A percentile compares a stretch with the other conserved stretches of the same genome.
These are phyloP conservation scores for Solanum virginianum DNA, from an alignment of 257 asterid species.

Conservation along the genomic window DNA sequence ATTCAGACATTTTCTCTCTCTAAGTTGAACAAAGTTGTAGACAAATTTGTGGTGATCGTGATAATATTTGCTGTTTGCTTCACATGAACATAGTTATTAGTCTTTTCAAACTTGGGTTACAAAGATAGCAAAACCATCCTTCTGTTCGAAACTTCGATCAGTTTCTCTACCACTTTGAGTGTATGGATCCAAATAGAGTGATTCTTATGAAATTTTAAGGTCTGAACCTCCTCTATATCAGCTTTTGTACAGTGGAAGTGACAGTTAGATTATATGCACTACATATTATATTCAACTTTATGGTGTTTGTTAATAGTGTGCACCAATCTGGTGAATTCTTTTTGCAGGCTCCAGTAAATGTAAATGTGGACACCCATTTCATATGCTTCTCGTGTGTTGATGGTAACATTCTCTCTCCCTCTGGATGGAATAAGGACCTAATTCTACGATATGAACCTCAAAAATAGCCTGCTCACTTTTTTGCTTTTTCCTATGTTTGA, in stretches of 20 bases:
- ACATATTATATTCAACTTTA: background rate
- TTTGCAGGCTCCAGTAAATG: slow-evolving; percentile 65
- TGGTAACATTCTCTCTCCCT: background rate
- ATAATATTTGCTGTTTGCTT: background rate
- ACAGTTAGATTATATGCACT: background rate
- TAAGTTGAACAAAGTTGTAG: background rate
- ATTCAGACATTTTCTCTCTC: background rate
- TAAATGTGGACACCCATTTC: slow-evolving; percentile 64
- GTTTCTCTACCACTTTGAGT: background rate
- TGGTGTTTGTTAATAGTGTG: background rate
- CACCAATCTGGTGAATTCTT: background rate
- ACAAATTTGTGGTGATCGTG: background rate
- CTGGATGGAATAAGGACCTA: background rate
- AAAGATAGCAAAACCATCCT: background rate
- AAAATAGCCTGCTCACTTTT: background rate
- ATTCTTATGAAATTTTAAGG: background rate
- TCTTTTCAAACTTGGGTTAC: background rate
- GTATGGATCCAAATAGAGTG: background rate
- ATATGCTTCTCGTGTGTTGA: slow-evolving; percentile 45
- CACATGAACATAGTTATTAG: background rate
- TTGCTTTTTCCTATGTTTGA: background rate
- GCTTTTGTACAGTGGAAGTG: background rate
- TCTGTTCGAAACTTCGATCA: background rate
- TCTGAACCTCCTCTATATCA: background rate
- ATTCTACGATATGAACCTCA: background rate